Evolutionary conservation across 768 basidiomycete genomes (phyloP).

Genomic region (Lentinula boryana): DNA sequence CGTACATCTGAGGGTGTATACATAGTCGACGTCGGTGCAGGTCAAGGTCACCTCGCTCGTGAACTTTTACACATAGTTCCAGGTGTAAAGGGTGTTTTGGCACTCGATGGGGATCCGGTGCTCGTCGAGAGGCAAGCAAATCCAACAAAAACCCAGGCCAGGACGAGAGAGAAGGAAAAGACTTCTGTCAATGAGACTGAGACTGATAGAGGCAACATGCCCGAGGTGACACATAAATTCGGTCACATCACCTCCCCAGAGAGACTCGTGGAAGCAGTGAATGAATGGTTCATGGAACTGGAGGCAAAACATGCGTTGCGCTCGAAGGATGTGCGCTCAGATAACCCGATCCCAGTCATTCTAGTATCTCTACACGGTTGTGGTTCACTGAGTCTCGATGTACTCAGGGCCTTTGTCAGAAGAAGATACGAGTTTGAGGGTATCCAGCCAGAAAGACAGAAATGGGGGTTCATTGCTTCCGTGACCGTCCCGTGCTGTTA

Average conservation of each 20-base stretch:
- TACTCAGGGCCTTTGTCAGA: conserved; percentile 48
- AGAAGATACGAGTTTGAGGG: conserved; percentile 9
- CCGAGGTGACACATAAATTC: conserved; percentile 45
- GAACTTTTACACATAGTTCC: conserved; percentile 49
- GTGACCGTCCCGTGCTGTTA: conserved; percentile 78
- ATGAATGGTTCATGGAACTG: conserved; percentile 43
- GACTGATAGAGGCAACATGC: conserved; percentile 15
- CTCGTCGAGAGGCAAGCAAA: conserved; percentile 15
- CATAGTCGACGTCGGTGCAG: conserved; percentile 71
- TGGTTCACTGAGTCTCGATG: conserved; percentile 64
- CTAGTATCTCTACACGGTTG: conserved; percentile 73
- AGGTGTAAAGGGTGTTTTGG: conserved; percentile 45
- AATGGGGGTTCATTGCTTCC: conserved; percentile 48
- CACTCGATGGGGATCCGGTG: conserved; percentile 54
- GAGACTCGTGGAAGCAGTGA: conserved; percentile 38
- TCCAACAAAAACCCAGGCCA: neutral
- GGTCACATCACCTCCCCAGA: conserved; percentile 42
- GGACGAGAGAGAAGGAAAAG: neutral
- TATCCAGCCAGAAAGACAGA: conserved; percentile 3
- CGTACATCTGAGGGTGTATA: conserved; percentile 22
- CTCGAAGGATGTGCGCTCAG: neutral
- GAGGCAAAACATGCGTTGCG: neutral
- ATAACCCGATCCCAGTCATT: conserved; percentile 34
- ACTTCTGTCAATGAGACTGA: conserved; percentile 36
- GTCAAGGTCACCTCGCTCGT: conserved; percentile 51